Percentiles rank a stretch among this genome's conserved stretches.
These are phyloP conservation scores for Colletotrichum sp. DNA, from an alignment of 2,329 filamentous ascomycete species.

Conservation along the genomic window DNA sequence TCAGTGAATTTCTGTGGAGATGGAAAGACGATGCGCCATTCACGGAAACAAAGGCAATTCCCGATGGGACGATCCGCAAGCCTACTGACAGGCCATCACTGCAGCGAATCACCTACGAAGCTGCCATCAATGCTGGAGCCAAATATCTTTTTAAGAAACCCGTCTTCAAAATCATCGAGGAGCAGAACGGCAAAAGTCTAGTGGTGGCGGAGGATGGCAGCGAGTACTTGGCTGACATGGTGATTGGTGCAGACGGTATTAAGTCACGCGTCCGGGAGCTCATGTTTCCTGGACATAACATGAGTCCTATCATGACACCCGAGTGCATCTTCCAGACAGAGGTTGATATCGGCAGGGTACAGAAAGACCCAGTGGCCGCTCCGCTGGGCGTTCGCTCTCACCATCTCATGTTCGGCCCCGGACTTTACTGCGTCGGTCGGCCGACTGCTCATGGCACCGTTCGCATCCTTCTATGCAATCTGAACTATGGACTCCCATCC, in stretches of 20 bases:
- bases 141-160: not conserved
- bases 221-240: not conserved
- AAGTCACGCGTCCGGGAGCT: not conserved
- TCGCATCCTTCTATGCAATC: not conserved
- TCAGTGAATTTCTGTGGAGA: not conserved
- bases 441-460: not conserved
- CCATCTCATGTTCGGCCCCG: not conserved
- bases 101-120: not conserved
- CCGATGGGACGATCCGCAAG: not conserved
- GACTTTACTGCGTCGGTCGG: not conserved
- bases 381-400: not conserved
- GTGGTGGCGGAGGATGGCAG: not conserved
- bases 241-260: not conserved
- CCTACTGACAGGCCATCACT: not conserved
- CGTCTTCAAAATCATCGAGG: not conserved
- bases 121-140: not conserved
- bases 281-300: not conserved
- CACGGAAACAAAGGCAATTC: not conserved
- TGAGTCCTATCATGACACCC: not conserved
- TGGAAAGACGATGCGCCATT: not conserved
- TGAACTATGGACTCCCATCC: not conserved
- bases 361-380: not conserved
- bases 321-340: not conserved
- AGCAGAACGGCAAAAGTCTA: not conserved
- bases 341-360: not conserved